Evolutionary conservation across 345 rosid species (phyloP).

Genomic region (Tarenaya hassleriana): DNA sequence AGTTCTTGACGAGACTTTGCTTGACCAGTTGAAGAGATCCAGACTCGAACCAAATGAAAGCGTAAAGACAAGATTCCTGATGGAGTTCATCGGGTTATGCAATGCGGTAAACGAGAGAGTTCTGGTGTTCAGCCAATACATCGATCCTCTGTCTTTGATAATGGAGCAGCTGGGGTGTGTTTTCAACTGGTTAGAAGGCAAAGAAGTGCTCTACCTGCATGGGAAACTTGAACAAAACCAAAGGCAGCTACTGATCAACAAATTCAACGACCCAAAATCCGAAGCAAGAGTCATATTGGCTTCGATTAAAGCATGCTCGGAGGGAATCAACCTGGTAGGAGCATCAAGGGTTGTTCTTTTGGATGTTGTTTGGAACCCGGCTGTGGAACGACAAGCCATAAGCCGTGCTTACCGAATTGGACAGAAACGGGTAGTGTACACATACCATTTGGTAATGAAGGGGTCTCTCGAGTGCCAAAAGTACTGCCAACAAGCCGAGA

Average conservation of each 20-base stretch:
- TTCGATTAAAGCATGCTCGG: slow-evolving; percentile 61
- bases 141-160: slow-evolving; percentile 45
- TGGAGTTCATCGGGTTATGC: slow-evolving; percentile 41
- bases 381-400: slow-evolving; percentile 76
- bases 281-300: slow-evolving; percentile 58
- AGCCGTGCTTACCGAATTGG: slow-evolving; percentile 75
- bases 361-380: slow-evolving; percentile 74
- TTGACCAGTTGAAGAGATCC: slow-evolving; percentile 26
- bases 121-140: slow-evolving; percentile 55
- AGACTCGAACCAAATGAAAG: slow-evolving; percentile 40
- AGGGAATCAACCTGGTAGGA: slow-evolving; percentile 67
- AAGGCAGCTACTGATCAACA: slow-evolving; percentile 42
- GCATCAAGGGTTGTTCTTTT: slow-evolving; percentile 67
- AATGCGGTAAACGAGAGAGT: slow-evolving; percentile 43
- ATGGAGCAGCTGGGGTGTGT: slow-evolving; percentile 30
- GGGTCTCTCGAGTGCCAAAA: slow-evolving; percentile 53
- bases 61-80: slow-evolving; percentile 48
- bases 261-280: slow-evolving; percentile 45
- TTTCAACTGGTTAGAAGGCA: slow-evolving; percentile 40
- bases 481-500: slow-evolving; percentile 40
- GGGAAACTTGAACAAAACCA: slow-evolving; percentile 34
- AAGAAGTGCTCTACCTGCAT: slow-evolving; percentile 43
- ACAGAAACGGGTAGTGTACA: slow-evolving; percentile 45
- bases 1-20: slow-evolving; percentile 14
- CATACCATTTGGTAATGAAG: slow-evolving; percentile 50